These are phyloP conservation scores for Citrus reticulata DNA, from an alignment of 345 rosid species.

Conservation along the genomic window DNA sequence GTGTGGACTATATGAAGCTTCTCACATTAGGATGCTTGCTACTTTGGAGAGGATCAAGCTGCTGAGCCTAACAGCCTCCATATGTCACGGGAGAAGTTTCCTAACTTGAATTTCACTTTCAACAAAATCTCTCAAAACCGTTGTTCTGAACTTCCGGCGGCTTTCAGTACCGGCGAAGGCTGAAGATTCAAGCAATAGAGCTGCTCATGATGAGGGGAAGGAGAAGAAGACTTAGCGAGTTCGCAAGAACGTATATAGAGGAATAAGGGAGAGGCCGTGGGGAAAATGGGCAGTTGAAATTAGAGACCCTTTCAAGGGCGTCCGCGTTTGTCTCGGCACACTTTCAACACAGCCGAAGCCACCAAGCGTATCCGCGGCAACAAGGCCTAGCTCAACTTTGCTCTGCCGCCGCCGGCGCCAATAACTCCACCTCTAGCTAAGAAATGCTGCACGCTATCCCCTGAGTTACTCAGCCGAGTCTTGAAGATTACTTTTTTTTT, in stretches of 20 bases:
- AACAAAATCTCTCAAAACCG: too few species aligned
- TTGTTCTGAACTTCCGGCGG: too few species aligned
- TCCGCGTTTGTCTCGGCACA: constrained; percentile 90
- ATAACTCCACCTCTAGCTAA: constrained; percentile 13
- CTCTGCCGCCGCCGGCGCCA: neutral
- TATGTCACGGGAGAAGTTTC: constrained; percentile 7
- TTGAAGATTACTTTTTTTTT: neutral
- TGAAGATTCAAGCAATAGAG: neutral
- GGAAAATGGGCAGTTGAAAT: constrained; percentile 98
- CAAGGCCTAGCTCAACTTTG: constrained; percentile 92
- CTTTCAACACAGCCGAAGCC: constrained; percentile 62
- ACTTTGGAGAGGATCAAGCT: constrained; percentile 30
- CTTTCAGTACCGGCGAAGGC: neutral
- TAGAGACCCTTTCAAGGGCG: constrained; percentile 76
- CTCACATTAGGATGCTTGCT: constrained; percentile 26
- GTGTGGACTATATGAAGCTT: constrained; percentile 48
- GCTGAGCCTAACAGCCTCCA: constrained; percentile 31
- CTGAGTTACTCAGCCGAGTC: constrained; percentile 30
- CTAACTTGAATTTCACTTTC: too few species aligned
- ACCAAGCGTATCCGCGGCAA: constrained; percentile 57
- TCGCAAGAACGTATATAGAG: constrained; percentile 63
- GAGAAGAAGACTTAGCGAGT: constrained; percentile 26
- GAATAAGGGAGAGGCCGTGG: constrained; percentile 60
- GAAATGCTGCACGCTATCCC: constrained; percentile 29
- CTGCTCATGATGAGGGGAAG: constrained; percentile 8